These are phyloP conservation scores for Lippia alba DNA, from an alignment of 305 asterid species.

Conservation along the genomic window DNA sequence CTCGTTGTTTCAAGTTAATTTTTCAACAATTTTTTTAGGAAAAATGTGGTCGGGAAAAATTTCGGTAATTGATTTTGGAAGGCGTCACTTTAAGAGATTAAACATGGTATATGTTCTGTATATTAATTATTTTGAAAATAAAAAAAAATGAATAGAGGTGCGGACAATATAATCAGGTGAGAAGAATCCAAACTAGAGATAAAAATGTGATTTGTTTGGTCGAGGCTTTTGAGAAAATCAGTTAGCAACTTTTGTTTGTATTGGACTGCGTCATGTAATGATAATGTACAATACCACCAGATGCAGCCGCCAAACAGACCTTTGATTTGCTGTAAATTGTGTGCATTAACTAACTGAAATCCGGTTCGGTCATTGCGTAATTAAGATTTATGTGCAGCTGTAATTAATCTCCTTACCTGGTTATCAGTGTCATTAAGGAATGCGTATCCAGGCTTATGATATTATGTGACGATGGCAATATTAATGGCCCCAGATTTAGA, in stretches of 20 bases:
- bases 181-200: constrained; percentile 26
- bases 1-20: no score
- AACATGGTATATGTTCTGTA: no score
- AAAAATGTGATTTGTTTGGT: constrained; percentile 10
- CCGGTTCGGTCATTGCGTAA: background rate
- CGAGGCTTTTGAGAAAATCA: constrained; percentile 15
- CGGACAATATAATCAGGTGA: background rate
- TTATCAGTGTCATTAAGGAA: background rate
- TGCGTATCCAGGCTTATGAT: no score
- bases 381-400: background rate
- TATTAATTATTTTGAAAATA: no score
- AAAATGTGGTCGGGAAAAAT: no score
- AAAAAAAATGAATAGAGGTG: background rate
- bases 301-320: background rate
- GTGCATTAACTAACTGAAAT: background rate
- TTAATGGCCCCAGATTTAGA: background rate
- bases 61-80: no score
- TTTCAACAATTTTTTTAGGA: no score
- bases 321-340: background rate
- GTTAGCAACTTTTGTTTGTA: constrained; percentile 21
- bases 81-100: no score
- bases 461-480: constrained; percentile 1
- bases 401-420: background rate
- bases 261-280: background rate
- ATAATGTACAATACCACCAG: background rate